These are phyloP conservation scores for Elongisporangium prolatum DNA, from an alignment of 352 stramenopile genomes.

Conservation along the genomic window DNA sequence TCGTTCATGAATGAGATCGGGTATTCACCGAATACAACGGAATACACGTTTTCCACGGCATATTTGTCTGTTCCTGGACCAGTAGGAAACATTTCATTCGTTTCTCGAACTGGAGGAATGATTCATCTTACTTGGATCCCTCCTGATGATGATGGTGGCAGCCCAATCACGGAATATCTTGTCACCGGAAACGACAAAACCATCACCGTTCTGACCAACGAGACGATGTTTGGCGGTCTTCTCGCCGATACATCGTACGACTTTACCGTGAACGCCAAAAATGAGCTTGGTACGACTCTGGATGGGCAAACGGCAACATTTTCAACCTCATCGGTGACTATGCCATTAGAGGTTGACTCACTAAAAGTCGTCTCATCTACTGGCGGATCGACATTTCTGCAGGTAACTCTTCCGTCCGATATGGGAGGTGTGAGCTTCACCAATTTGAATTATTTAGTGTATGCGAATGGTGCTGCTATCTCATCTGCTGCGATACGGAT, in stretches of 20 bases:
- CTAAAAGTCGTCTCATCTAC: constrained; percentile 21
- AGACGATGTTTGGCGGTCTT: constrained; percentile 30
- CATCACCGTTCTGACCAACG: neutral
- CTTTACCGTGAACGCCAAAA: constrained; percentile 46
- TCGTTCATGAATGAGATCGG: constrained; percentile 42
- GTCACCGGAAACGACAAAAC: constrained; percentile 20
- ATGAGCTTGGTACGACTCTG: constrained; percentile 31
- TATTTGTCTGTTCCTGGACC: constrained; percentile 49
- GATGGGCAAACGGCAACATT: constrained; percentile 20
- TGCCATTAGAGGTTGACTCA: constrained; percentile 22
- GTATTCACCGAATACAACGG: constrained; percentile 27
- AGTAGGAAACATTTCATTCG: constrained; percentile 11
- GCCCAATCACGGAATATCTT: constrained; percentile 30
- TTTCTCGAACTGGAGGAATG: constrained; percentile 29
- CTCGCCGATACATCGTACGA: constrained; percentile 32
- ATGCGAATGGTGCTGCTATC: constrained; percentile 31
- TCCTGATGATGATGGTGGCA: constrained; percentile 53
- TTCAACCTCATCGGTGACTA: constrained; percentile 17
- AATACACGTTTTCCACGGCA: constrained; percentile 28
- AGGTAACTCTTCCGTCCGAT: constrained; percentile 27
- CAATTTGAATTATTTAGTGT: constrained; percentile 33
- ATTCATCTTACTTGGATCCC: constrained; percentile 32
- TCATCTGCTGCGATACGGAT: constrained; percentile 9
- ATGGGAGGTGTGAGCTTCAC: constrained; percentile 27
- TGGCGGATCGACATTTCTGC: constrained; percentile 33